Percentiles rank a stretch among this genome's conserved stretches.
phyloP scores from a whole-genome alignment of 1,284 basidiomycete genomes.

The Peniophora sp. region DNA sequence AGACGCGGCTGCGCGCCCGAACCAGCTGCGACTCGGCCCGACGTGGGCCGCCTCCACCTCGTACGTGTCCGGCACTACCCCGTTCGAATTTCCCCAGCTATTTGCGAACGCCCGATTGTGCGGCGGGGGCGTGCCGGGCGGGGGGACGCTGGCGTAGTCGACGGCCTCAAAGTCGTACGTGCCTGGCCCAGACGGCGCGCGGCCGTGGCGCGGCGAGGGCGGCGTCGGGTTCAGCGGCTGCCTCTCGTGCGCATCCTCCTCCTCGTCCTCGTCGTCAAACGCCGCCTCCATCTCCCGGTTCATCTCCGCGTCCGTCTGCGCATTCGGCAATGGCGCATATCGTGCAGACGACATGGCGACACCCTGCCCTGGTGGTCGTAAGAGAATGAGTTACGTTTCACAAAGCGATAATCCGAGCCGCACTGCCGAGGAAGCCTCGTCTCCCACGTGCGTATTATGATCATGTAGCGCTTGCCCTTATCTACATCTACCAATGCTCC shows the following conservation, averaged over 20 bases:
- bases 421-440: too few relatives aligned
- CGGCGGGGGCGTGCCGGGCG: constrained; percentile 79
- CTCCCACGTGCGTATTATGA: too few relatives aligned
- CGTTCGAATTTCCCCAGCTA: constrained; percentile 77
- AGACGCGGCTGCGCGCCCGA: constrained; percentile 45
- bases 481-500: too few relatives aligned
- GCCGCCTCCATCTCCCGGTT: constrained; percentile 68
- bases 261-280: constrained; percentile 67
- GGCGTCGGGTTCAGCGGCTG: constrained; percentile 36
- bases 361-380: too few relatives aligned
- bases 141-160: constrained; percentile 65
- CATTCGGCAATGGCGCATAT: constrained; percentile 65
- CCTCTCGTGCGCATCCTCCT: constrained; percentile 44
- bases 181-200: constrained; percentile 24
- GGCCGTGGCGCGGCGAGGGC: constrained; percentile 17
- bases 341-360: constrained; percentile 44
- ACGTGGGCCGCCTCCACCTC: constrained; percentile 25
- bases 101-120: constrained; percentile 58
- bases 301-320: constrained; percentile 41
- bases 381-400: too few relatives aligned
- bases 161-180: constrained; percentile 82
- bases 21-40: constrained; percentile 41
- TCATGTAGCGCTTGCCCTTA: too few relatives aligned
- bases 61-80: constrained; percentile 51
- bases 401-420: too few relatives aligned